phyloP scores from a whole-genome alignment of 2,329 filamentous ascomycete species.

The Diplodia mutila region DNA sequence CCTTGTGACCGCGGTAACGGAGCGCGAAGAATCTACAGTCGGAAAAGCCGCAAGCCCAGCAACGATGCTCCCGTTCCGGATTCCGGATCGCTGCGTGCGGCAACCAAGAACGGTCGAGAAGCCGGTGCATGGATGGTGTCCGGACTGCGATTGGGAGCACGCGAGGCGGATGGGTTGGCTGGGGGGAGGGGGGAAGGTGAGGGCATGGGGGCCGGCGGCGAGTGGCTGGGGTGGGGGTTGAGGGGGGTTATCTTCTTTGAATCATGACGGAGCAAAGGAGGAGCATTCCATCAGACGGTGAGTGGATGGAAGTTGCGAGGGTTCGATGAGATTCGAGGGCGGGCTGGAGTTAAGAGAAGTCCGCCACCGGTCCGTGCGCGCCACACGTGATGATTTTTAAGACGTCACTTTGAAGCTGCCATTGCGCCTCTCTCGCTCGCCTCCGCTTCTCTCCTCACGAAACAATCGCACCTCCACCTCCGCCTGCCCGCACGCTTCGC shows the following conservation, averaged over 20 bases:
- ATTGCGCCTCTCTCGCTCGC: slow-evolving; percentile 7
- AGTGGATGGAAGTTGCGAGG: neutral
- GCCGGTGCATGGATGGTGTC: slow-evolving; percentile 14
- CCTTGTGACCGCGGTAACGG: too few relatives aligned
- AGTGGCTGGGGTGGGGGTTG: slow-evolving; percentile 4
- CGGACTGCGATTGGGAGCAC: slow-evolving; percentile 13
- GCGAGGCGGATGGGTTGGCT: slow-evolving; percentile 15
- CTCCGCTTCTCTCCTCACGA: neutral
- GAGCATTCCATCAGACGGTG: neutral
- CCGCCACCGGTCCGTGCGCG: neutral
- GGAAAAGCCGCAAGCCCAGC: too few relatives aligned
- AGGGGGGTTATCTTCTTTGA: neutral
- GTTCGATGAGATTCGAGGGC: slow-evolving; percentile 22
- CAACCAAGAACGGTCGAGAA: neutral
- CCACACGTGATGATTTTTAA: slow-evolving; percentile 13
- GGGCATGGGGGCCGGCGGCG: neutral
- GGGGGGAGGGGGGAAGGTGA: neutral
- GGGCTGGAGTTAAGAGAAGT: slow-evolving; percentile 14
- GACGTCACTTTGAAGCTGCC: slow-evolving; percentile 22
- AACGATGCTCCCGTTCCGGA: neutral
- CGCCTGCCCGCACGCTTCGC: neutral
- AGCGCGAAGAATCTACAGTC: neutral
- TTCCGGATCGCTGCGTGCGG: neutral
- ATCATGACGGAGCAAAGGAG: too few relatives aligned
- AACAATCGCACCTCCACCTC: neutral